phyloP scores from a whole-genome alignment of 73 alveolate genomes.

The Stentor coeruleus region DNA sequence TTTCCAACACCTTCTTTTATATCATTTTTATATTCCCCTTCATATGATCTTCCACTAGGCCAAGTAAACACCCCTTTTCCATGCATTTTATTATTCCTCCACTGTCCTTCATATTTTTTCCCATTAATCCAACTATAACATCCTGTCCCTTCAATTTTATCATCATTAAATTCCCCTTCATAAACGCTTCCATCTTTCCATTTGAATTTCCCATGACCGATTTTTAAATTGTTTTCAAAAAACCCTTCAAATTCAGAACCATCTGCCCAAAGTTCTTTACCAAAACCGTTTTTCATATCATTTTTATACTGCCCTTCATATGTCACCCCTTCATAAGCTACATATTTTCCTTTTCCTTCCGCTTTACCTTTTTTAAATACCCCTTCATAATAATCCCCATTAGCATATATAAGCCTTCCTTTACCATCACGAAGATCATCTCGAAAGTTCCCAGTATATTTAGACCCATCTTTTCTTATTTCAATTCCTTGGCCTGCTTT shows the following conservation, averaged over 20 bases:
- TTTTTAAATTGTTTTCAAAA: constrained; percentile 44
- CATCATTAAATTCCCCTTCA: constrained; percentile 63
- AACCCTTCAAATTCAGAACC: constrained; percentile 54
- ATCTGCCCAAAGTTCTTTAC: constrained; percentile 39
- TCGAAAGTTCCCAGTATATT: constrained; percentile 48
- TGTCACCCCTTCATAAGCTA: constrained; percentile 20
- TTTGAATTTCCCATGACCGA: constrained; percentile 56
- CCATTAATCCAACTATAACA: constrained; percentile 80
- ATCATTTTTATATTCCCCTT: constrained; percentile 52
- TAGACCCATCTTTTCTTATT: constrained; percentile 39
- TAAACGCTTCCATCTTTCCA: constrained; percentile 50
- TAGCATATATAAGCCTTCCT: constrained; percentile 55
- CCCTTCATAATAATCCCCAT: constrained; percentile 55
- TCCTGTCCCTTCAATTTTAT: constrained; percentile 65
- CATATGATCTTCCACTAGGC: constrained; percentile 60
- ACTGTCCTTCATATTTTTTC: constrained; percentile 69
- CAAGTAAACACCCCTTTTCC: constrained; percentile 51
- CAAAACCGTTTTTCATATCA: constrained; percentile 26
- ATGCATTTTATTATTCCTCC: constrained; percentile 60
- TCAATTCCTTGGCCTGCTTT: constrained; percentile 58
- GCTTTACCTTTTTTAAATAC: constrained; percentile 45
- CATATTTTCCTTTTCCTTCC: constrained; percentile 50
- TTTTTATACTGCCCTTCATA: constrained; percentile 25
- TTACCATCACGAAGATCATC: constrained; percentile 39
- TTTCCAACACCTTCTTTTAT: constrained; percentile 53